Evolutionary conservation across 2,329 filamentous ascomycete genomes (phyloP).

Genomic region (Epichloe sp.): DNA sequence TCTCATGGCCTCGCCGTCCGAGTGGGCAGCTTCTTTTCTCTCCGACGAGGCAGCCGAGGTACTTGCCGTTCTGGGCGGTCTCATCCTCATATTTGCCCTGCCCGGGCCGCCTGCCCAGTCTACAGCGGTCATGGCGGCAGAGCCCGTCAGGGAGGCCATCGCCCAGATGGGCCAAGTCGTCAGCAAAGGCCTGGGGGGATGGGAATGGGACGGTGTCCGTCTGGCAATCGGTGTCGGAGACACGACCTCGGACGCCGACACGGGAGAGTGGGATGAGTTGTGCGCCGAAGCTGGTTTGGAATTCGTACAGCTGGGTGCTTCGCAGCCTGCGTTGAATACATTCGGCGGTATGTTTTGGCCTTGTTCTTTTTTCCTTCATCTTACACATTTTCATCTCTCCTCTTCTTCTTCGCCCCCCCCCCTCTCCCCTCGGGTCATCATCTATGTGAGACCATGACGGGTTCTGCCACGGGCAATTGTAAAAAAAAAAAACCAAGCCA

Average conservation of each 20-base stretch:
- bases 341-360: slow-evolving; percentile 36
- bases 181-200: slow-evolving; percentile 40
- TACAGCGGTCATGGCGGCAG: slow-evolving; percentile 9
- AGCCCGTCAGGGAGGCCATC: slow-evolving; percentile 27
- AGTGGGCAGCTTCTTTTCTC: slow-evolving; percentile 48
- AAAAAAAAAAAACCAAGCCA: no score
- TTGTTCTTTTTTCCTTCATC: not conserved
- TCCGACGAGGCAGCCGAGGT: slow-evolving; percentile 50
- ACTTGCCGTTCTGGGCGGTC: slow-evolving; percentile 42
- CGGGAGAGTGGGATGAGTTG: slow-evolving; percentile 49
- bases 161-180: slow-evolving; percentile 41
- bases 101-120: slow-evolving; percentile 6
- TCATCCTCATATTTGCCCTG: slow-evolving; percentile 32
- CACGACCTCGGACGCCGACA: slow-evolving; percentile 32
- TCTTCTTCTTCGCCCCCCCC: not conserved
- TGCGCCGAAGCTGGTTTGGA: slow-evolving; percentile 46
- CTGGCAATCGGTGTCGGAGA: slow-evolving; percentile 44
- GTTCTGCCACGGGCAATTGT: no score
- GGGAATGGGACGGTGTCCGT: slow-evolving; percentile 51
- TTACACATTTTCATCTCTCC: no score
- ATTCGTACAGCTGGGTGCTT: slow-evolving; percentile 41
- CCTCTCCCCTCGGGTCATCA: not conserved
- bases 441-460: not conserved
- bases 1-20: slow-evolving; percentile 33
- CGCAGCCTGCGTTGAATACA: slow-evolving; percentile 35